Base-by-base conservation (phyloP, 345 rosid species). In the Citrus mangshanensis region DNA sequence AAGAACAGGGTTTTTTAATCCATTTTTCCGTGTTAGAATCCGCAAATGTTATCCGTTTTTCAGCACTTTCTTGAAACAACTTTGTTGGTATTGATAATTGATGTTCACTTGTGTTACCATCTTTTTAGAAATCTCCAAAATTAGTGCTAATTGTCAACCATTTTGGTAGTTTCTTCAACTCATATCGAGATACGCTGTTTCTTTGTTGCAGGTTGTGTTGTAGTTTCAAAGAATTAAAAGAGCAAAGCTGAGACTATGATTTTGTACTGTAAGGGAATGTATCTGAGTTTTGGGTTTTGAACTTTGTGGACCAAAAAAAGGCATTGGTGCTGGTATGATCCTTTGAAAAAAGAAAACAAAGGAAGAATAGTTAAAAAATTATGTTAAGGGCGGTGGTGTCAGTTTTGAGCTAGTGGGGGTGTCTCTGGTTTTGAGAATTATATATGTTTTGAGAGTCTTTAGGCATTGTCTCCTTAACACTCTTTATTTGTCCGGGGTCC, bases 381-480 rank as follows among this genome's bases (percentile, higher is more conserved):
- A 30, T 58, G 81, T 46, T 74, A 78, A 77, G 51, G 84, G 84
- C 62, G 81, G 86, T 84, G 83, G 92, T 89, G 97, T 89, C 90
- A 88, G 90, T 85, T 70, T 84, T 83, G 83, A 81, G 91, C 88
- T 83, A 86, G 89, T 89, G 92, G 90, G 92, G 67, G 81, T 89
- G 88, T 89, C 81, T 84, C 58, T 83, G 74, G 61, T 71, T 72
- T 64, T 79, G 76, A 65, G 68, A 77, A 63, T 80, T 79, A 82
- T 86, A 63, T 69, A 77, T 62, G 84, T 86, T 77, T 59, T 81
- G 77, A 80, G 86, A 82, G 83, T 64, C 65, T 85, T 82, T 83
- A 73, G 76, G 77, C 81, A 73, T 69, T 78, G 81, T 88, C 79
- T 84, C 89, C 82, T 75, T 87, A 35, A 73, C 78, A 76, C 85